Conservation (phyloP, 148 eudicot genomes). For the Heliosperma pusillum region DNA sequence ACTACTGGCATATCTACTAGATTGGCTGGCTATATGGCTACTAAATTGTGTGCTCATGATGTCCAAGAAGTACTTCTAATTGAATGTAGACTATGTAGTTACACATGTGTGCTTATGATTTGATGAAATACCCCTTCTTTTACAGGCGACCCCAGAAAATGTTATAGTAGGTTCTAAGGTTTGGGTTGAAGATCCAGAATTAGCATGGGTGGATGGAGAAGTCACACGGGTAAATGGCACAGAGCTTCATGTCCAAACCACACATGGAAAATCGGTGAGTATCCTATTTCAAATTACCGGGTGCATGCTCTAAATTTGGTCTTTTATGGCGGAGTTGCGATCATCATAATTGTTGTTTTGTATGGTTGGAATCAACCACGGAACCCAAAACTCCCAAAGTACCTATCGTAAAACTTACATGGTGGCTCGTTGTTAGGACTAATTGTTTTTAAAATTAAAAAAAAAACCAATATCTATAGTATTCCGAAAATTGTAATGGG, state of each 20-base stretch:
- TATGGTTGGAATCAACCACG: neutral
- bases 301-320: neutral
- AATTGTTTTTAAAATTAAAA: neutral
- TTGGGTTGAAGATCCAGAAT: slow-evolving; percentile 85
- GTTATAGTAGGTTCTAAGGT: slow-evolving; percentile 92
- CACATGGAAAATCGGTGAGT: slow-evolving; percentile 75
- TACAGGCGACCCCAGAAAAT: slow-evolving; percentile 79
- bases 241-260: slow-evolving; percentile 66
- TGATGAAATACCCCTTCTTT: slow-evolving; percentile 21
- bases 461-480: neutral
- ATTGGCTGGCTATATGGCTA: neutral
- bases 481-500: neutral
- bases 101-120: slow-evolving; percentile 8
- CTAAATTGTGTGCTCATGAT: slow-evolving; percentile 12
- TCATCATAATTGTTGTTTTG: neutral
- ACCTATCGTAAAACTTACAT: neutral
- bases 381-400: neutral
- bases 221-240: slow-evolving; percentile 66
- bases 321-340: neutral
- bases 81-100: neutral
- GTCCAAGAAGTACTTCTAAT: neutral
- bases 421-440: neutral
- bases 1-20: neutral
- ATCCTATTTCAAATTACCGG: slow-evolving; percentile 8
- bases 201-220: slow-evolving; percentile 97